Percentiles rank a stretch among this genome's conserved stretches.
phyloP scores from a whole-genome alignment of 2,329 filamentous ascomycete genomes.

The Leptosphaerulina australis region DNA sequence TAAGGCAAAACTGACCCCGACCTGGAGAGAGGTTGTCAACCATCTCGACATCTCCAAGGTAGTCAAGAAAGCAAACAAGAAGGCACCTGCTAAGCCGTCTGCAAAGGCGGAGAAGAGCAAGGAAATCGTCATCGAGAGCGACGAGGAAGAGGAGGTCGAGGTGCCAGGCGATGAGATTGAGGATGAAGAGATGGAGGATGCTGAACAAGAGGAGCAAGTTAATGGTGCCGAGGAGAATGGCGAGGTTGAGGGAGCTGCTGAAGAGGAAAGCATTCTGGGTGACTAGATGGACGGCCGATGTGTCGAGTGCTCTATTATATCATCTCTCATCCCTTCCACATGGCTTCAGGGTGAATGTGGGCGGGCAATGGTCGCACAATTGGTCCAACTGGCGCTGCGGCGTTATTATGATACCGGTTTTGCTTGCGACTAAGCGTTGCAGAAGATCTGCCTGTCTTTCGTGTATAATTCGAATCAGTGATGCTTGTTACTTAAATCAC shows the following conservation, averaged over 20 bases:
- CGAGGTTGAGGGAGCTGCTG: constrained; percentile 40
- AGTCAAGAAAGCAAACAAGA: constrained; percentile 28
- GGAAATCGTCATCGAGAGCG: constrained; percentile 44
- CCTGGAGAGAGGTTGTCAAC: constrained; percentile 82
- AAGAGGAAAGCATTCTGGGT: constrained; percentile 54
- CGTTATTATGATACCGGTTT: constrained; percentile 3
- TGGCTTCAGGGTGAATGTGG: constrained; percentile 5
- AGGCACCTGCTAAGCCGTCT: constrained; percentile 47
- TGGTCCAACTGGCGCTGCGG: constrained; percentile 18
- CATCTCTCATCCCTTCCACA: background rate
- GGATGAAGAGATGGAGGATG: constrained; percentile 49
- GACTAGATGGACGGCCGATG: constrained; percentile 31
- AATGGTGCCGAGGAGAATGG: constrained; percentile 50
- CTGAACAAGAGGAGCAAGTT: constrained; percentile 41
- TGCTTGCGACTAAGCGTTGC: constrained; percentile 1
- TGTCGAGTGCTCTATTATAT: constrained; percentile 1
- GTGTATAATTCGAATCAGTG: too few relatives aligned
- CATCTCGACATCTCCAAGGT: constrained; percentile 71
- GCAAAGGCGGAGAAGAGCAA: constrained; percentile 53
- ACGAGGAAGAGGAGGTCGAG: constrained; percentile 36
- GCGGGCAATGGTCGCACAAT: background rate
- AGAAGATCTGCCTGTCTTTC: background rate
- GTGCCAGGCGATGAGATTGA: constrained; percentile 39
- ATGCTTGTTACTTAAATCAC: too few relatives aligned
- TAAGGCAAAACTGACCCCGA: constrained; percentile 77